These are phyloP conservation scores for Mycena leptocephala DNA, from an alignment of 768 basidiomycete species.

Conservation along the genomic window DNA sequence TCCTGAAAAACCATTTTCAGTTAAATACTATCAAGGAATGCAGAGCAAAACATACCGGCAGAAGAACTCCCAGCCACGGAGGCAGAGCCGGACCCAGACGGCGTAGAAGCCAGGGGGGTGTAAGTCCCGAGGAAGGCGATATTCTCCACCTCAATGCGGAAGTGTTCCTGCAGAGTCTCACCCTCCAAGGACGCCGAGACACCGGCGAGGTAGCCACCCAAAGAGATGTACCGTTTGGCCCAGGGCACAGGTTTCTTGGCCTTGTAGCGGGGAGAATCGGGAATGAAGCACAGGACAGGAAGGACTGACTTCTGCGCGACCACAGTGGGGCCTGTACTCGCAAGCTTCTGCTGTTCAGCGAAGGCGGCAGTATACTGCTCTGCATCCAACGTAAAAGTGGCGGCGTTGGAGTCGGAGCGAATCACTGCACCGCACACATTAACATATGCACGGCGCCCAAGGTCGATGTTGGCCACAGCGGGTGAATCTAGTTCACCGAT, in stretches of 20 bases:
- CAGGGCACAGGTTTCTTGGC: not conserved
- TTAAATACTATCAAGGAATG: not conserved
- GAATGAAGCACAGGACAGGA: not conserved
- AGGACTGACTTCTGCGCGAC: not conserved
- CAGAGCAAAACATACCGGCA: not conserved
- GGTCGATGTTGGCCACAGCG: not conserved
- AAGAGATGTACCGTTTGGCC: not conserved
- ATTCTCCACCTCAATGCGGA: not conserved
- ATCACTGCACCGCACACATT: not conserved
- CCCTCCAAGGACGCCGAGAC: not conserved
- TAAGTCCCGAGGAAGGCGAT: not conserved
- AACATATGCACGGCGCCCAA: not conserved
- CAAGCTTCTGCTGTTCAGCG: not conserved
- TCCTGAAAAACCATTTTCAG: not conserved
- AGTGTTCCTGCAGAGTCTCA: not conserved
- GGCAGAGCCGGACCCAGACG: not conserved
- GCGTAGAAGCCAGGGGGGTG: not conserved
- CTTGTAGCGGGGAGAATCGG: not conserved
- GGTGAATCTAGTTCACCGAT: not conserved
- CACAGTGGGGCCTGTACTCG: not conserved
- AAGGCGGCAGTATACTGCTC: not conserved
- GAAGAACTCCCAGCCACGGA: too few species aligned
- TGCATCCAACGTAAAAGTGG: not conserved
- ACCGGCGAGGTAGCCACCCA: not conserved
- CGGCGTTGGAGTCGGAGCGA: not conserved